Percentiles rank a stretch among this genome's conserved stretches.
Evolutionary conservation across 306 rosid genomes (phyloP).

Genomic region (Castanospermum australe): DNA sequence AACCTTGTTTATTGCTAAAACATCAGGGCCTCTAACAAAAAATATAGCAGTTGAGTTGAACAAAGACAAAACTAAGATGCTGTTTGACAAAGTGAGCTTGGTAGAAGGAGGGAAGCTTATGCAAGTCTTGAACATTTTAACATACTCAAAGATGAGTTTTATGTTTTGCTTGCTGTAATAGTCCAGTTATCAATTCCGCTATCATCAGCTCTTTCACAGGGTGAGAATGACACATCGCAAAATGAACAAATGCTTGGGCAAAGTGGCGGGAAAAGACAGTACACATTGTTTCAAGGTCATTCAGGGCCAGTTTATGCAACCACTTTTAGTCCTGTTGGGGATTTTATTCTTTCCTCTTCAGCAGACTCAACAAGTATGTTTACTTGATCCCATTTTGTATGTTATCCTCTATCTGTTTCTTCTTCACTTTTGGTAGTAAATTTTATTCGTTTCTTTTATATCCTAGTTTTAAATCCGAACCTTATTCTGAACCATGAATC

Average conservation of each 20-base stretch:
- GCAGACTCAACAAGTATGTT: slow-evolving; percentile 87
- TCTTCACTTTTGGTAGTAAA: background rate
- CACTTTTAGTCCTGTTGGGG: slow-evolving; percentile 87
- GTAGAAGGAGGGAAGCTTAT: slow-evolving; percentile 11
- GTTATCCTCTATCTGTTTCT: slow-evolving; percentile 15
- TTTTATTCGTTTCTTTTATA: background rate
- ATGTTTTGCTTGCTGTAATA: slow-evolving; percentile 7
- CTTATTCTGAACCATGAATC: background rate
- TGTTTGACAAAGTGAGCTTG: background rate
- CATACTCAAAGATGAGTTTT: background rate
- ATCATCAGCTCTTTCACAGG: slow-evolving; percentile 74
- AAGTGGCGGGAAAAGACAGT: slow-evolving; percentile 65
- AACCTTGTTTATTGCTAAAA: background rate
- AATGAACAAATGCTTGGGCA: slow-evolving; percentile 58
- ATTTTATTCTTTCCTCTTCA: slow-evolving; percentile 86
- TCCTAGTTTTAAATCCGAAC: slow-evolving; percentile 10
- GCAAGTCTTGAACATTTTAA: slow-evolving; percentile 1
- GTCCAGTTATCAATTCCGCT: slow-evolving; percentile 24
- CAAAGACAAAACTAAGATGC: background rate
- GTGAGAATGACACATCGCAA: slow-evolving; percentile 62
- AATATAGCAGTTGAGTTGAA: background rate
- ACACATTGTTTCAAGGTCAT: slow-evolving; percentile 91
- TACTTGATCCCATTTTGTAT: slow-evolving; percentile 15
- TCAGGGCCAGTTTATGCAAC: slow-evolving; percentile 95
- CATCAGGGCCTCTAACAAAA: background rate